phyloP scores from a whole-genome alignment of 805 yeast genomes.

The Blastobotrys muscicola region DNA sequence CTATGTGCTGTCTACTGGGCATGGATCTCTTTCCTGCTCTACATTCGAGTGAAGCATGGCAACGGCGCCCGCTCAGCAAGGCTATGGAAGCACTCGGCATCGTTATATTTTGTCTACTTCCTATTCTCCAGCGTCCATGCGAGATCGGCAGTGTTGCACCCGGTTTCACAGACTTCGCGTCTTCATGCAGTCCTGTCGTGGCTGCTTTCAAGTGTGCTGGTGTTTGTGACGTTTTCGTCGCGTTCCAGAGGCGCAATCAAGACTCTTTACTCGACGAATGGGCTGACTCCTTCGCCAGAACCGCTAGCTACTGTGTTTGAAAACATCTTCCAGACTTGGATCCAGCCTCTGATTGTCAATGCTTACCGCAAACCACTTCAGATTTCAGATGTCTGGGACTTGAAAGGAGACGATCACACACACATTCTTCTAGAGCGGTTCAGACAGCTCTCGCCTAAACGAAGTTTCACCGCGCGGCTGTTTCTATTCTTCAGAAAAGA shows the following conservation, averaged over 20 bases:
- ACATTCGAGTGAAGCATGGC: constrained; percentile 14
- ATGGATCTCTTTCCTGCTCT: constrained; percentile 18
- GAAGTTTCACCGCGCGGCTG: constrained; percentile 51
- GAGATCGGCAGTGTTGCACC: constrained; percentile 20
- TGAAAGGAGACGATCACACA: constrained; percentile 72
- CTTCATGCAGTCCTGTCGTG: constrained; percentile 27
- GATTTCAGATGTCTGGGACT: constrained; percentile 72
- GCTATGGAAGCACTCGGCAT: constrained; percentile 23
- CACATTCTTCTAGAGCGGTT: constrained; percentile 58
- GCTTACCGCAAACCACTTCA: constrained; percentile 52
- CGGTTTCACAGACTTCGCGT: constrained; percentile 14
- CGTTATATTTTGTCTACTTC: constrained; percentile 17
- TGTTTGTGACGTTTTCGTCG: constrained; percentile 46
- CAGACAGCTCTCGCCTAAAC: constrained; percentile 37
- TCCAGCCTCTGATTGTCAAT: constrained; percentile 55
- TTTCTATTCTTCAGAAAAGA: constrained; percentile 53
- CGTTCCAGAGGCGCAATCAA: constrained; percentile 61
- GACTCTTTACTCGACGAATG: constrained; percentile 29
- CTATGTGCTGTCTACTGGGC: constrained; percentile 15
- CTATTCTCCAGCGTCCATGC: constrained; percentile 14
- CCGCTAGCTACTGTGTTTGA: constrained; percentile 51
- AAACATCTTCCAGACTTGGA: constrained; percentile 65
- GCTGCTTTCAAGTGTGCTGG: constrained; percentile 34
- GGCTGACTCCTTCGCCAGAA: constrained; percentile 67
- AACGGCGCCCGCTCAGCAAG: not conserved